A percentile compares a stretch with the other conserved stretches of the same genome.
Evolutionary conservation across 2,329 filamentous ascomycete genomes (phyloP).

Genomic region (Colletotrichum chrysophilum): DNA sequence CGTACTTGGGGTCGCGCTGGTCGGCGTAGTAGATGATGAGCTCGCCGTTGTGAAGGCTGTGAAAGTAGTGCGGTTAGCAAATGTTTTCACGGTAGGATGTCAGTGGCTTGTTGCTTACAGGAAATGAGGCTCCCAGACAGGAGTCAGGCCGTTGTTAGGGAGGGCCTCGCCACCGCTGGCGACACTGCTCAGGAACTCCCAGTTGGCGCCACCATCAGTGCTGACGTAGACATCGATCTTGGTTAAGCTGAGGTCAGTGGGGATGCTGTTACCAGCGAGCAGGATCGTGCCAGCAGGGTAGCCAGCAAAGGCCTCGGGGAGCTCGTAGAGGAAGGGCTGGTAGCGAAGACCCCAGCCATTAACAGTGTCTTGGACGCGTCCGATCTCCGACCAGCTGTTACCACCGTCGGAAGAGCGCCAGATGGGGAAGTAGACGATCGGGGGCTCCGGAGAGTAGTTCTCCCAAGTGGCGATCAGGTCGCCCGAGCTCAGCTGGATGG

Average conservation of each 20-base stretch:
- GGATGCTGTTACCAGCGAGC: constrained; percentile 64
- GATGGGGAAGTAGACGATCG: constrained; percentile 59
- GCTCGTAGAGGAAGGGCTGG: constrained; percentile 71
- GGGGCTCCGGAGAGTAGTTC: constrained; percentile 62
- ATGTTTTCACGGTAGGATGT: fast-evolving
- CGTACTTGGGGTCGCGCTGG: constrained; percentile 68
- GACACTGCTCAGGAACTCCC: constrained; percentile 71
- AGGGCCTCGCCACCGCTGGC: constrained; percentile 65
- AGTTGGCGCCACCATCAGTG: constrained; percentile 63
- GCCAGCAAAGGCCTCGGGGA: constrained; percentile 61
- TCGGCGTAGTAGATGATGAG: constrained; percentile 75
- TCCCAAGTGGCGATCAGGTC: constrained; percentile 59
- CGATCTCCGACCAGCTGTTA: constrained; percentile 66
- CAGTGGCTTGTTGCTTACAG: constrained; percentile 33
- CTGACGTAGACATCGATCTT: constrained; percentile 75
- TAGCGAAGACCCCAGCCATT: constrained; percentile 71
- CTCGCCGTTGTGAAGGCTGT: constrained; percentile 58
- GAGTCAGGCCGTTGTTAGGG: constrained; percentile 68
- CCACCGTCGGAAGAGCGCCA: constrained; percentile 58
- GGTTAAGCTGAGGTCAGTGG: constrained; percentile 63
- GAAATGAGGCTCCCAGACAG: constrained; percentile 77
- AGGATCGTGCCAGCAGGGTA: constrained; percentile 70
- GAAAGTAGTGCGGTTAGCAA: not conserved
- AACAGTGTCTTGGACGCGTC: constrained; percentile 65
- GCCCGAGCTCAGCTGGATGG: constrained; percentile 47